These are phyloP conservation scores for Sporisorium iseilematis-ciliati DNA, from an alignment of 1,284 basidiomycete species.

Conservation along the genomic window DNA sequence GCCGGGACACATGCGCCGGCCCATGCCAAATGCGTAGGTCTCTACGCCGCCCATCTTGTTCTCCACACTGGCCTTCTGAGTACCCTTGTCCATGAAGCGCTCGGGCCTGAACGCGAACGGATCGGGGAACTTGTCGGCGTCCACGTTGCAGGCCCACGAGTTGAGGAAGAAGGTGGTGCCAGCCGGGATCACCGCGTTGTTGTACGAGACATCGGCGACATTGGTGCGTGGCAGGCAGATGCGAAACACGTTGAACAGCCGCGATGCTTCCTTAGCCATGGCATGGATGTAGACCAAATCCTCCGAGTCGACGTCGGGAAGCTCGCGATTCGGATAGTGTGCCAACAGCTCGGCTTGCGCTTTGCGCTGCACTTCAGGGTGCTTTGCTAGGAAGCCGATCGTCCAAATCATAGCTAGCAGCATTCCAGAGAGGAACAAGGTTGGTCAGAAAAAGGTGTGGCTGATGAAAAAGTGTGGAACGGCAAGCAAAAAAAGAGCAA, in stretches of 20 bases:
- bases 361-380: constrained; percentile 1
- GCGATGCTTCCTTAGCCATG: constrained; percentile 2
- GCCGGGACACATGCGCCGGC: constrained; percentile 1
- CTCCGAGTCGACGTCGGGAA: not conserved
- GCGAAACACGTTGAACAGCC: constrained; percentile 1
- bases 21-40: constrained; percentile 3
- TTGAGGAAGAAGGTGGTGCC: constrained; percentile 5
- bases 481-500: not conserved
- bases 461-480: too few species aligned
- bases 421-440: not conserved
- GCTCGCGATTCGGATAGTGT: not conserved
- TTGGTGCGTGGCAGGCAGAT: constrained; percentile 6
- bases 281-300: not conserved
- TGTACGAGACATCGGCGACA: not conserved
- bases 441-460: not conserved
- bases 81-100: not conserved
- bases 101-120: constrained; percentile 2
- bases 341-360: not conserved
- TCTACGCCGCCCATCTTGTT: constrained; percentile 7
- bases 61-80: not conserved
- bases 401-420: constrained; percentile 5
- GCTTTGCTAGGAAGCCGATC: constrained; percentile 1
- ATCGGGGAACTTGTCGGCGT: not conserved
- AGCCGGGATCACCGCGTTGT: not conserved
- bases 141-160: constrained; percentile 5